Evolutionary conservation across 2,329 filamentous ascomycete genomes (phyloP), one percentile per base, ranked within the genome.

Genomic region (Phaeosphaeriaceae sp.): DNA sequence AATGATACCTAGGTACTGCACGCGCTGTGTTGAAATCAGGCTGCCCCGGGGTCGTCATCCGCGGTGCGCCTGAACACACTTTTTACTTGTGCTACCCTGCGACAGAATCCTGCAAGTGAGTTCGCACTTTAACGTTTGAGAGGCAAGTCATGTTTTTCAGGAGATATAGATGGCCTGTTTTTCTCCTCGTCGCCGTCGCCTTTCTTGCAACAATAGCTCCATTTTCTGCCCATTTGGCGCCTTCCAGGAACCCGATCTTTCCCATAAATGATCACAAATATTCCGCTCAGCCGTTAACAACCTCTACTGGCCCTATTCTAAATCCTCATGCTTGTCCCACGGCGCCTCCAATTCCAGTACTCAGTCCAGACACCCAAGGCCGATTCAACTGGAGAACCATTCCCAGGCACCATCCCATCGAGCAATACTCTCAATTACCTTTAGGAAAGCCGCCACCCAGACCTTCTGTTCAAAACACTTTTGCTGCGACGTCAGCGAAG

Each of bases 341-440:
- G n/a, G n/a, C 13, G 7, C 50, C 56, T 6, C 56, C 56, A 16
- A 41, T 16, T 15, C 44, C 54, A 33, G 50, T 38, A 13, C 15
- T 54, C n/a, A 46, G 9, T 9, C 53, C 58, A 16, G 32, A 59
- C 15, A 57, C 46, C 7, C 42, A 54, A 43, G 50, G 48, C 28
- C 46, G 47, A 16, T 55, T 61, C 37, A 18, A 60, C 35, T 61
- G 54, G 58, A 55, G 56, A 48, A 33, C 48, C 2, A 47, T 61
- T 17, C 20, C 20, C 8, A 51, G 6, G 6, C 54, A 52, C 29
- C 35, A 58, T 23, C 43, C 56, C 9, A 21, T 60, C 18, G 34
- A 50, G 8, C 20, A 48, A 6, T 56, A 44, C 16, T 28, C 43
- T 46, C 43, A 47, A 39, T 37, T 58, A 20, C 50, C 58, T 33